Base-by-base conservation (phyloP, 2,329 filamentous ascomycete genomes). In the Aspergillus melleus region DNA sequence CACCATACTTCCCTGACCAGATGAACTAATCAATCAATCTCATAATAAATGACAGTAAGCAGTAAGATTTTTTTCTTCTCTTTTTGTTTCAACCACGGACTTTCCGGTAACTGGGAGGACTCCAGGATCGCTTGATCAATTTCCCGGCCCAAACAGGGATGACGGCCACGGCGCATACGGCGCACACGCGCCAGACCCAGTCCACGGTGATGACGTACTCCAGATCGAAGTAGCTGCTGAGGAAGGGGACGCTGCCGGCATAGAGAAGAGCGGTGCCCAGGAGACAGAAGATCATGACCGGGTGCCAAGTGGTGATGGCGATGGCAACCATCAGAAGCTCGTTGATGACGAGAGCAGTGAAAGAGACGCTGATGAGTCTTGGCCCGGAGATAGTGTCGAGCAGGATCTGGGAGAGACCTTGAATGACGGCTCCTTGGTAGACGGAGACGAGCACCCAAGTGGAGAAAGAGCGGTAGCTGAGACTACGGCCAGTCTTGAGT, bases 281-380 rank as follows among this genome's bases (percentile, higher is more conserved):
- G 61, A 98, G 90, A 66, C 85, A 89, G 54, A 91, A 79, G 57
- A 96, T 88, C 93, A 98, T 98, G 63, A 94, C 83, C 44, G 90
- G 90, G 76, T 98, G 95, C 95, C 95, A 99, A 0, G 95, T 99
- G 3, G 92, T 96, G 68, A 99, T 91, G 73, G 96, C 91, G 60
- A 96, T 91, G 3, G 93, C 94, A 2, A 98, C 95, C 96, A 99
- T 99, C 68, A 96, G 85, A 61, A 99, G 84, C 74, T 99, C 95
- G 75, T 98, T 99, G 62, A 98, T 80, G 5, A 99, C 88, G 2
- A 99, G 85, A 0, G 92, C 92, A 0, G 94, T 96, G 73, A 96
- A 99, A 59, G 89, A 92, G 50, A 99, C 91, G 24, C 90, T 87
- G 57, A 98, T 91, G 88, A 99, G 96, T 61, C 80, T 82, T 12